Percentiles rank a stretch among this genome's conserved stretches.
These are phyloP conservation scores for Vaccinium macrocarpon DNA, from an alignment of 148 eudicot genomes.

Conservation along the genomic window DNA sequence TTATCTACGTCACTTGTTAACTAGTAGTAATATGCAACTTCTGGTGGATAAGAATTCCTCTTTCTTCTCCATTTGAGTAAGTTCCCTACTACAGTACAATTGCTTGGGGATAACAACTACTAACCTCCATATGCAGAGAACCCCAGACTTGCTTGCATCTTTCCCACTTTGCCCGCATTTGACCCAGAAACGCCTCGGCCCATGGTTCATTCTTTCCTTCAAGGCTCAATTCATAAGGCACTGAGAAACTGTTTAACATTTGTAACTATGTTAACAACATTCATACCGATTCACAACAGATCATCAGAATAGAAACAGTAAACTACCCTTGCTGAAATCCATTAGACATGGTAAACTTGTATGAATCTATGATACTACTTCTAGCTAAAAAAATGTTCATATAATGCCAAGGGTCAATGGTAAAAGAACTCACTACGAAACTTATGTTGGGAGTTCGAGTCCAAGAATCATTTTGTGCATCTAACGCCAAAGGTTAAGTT, in stretches of 20 bases:
- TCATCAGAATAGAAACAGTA: not conserved
- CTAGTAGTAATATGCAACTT: not conserved
- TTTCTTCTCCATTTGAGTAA: not conserved
- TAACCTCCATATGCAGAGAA: slow-evolving; percentile 74
- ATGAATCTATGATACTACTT: not conserved
- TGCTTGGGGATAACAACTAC: slow-evolving; percentile 74
- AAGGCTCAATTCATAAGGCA: slow-evolving; percentile 79
- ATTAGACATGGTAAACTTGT: not conserved
- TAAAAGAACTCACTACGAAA: too few species aligned
- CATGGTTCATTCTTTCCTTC: slow-evolving; percentile 72
- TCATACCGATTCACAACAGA: not conserved
- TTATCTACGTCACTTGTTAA: not conserved
- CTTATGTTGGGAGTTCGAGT: too few species aligned
- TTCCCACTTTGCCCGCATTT: slow-evolving; percentile 50
- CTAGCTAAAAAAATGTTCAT: not conserved
- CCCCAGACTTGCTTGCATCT: slow-evolving; percentile 69
- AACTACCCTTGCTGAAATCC: not conserved
- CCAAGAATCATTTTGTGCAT: too few species aligned
- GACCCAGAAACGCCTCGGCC: slow-evolving; percentile 62
- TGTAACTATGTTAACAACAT: slow-evolving; percentile 1
- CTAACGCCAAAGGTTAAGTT: not conserved
- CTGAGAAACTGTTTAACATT: slow-evolving; percentile 66
- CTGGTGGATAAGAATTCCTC: not conserved
- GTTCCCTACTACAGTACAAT: slow-evolving; percentile 44
- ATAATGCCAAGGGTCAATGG: not conserved